Evolutionary conservation across 805 yeast genomes (phyloP), one percentile per base, ranked within the genome.

Genomic region (Starmerella scarabaei): DNA sequence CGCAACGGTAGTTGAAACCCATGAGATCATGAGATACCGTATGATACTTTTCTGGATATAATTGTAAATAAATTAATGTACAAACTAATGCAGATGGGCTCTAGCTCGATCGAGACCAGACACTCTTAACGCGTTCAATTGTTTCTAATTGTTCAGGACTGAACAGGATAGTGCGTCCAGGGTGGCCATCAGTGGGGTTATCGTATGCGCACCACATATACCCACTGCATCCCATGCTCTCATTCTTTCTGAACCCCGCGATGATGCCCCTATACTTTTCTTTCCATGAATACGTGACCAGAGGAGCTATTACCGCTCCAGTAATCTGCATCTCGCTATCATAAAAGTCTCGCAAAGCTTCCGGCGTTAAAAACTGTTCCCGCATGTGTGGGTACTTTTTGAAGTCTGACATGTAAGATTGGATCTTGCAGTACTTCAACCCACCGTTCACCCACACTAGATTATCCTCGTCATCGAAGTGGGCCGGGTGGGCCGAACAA

Each of bases 391-490:
- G 19, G 19, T 3, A 5, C 4, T 17, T 21, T 16, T 18, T 17
- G 37, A 33, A 42, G 30, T 42, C 45, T 4, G 28, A 7, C 14
- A 29, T 21, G 16, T 21, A 21, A 2, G 35, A 16, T 9, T 21
- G 21, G 18, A 18, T n/a, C 15, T 33, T 37, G 36, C 45, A 42
- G 8, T 29, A 12, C 6, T n/a, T 33, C 8, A 42, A 6, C 7
- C 45, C 45, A 16, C 45, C 37, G 38, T 37, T 42, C 16, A 37
- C 34, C 45, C 45, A 42, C 8, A 37, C 14, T n/a, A 33, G 31
- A 15, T 37, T 21, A 7, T 28, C n/a, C 2, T 33, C 18, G 3
- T 28, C 30, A 23, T 24, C 33, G 16, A 42, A 24, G 8, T 42
- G 45, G 3, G 38, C 42, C n/a, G 30, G 28, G 8, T 37, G 41